phyloP scores from a whole-genome alignment of 169 alveolate genomes.

The Plasmodium fragile region DNA sequence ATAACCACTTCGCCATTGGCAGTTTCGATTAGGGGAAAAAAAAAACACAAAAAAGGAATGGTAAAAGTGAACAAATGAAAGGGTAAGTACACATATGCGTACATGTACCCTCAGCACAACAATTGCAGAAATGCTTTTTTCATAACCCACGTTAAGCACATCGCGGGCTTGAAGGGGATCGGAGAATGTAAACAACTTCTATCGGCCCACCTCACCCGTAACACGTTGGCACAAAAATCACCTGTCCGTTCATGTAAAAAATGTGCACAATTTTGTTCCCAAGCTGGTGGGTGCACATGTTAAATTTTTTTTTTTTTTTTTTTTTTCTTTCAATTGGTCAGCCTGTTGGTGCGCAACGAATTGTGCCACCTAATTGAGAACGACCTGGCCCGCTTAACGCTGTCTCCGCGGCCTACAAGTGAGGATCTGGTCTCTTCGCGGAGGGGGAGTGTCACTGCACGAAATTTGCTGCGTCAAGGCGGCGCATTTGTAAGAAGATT shows the following conservation, averaged over 20 bases:
- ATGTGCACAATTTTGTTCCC: background rate
- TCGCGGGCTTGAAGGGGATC: background rate
- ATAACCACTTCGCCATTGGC: background rate
- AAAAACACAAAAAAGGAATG: background rate
- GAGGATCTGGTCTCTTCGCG: background rate
- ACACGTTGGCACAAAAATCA: background rate
- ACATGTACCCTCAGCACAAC: background rate
- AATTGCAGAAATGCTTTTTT: background rate
- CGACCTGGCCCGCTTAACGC: background rate
- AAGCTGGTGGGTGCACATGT: background rate
- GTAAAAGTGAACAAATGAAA: background rate
- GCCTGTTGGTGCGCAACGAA: background rate
- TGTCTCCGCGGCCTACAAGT: constrained; percentile 11
- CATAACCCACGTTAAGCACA: background rate
- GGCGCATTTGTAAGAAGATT: background rate
- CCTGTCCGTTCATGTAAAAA: background rate
- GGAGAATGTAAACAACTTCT: background rate
- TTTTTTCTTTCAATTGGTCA: background rate
- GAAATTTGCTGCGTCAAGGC: background rate
- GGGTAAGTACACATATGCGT: background rate
- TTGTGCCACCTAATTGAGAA: background rate
- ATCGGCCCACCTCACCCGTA: background rate
- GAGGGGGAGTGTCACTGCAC: background rate
- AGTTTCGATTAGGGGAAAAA: background rate
- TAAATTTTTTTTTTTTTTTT: background rate